Percentiles rank a stretch among this genome's conserved stretches.
These are phyloP conservation scores for Aureobasidium sp. DNA, from an alignment of 2,329 filamentous ascomycete genomes.

Conservation along the genomic window DNA sequence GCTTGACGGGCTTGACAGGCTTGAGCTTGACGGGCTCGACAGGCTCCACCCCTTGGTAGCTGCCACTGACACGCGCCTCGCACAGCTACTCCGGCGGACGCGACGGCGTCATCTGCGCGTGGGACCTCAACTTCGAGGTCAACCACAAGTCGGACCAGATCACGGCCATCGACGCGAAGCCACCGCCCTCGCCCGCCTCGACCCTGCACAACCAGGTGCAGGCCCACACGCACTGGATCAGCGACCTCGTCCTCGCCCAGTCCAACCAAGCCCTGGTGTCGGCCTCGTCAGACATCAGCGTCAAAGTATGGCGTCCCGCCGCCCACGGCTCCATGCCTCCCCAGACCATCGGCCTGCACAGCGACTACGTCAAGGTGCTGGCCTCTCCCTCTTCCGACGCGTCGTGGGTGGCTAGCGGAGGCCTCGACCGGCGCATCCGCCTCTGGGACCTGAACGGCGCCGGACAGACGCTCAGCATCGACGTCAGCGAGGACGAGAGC, in stretches of 20 bases:
- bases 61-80: constrained; percentile 19
- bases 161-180: constrained; percentile 27
- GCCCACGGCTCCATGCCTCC: constrained; percentile 56
- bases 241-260: constrained; percentile 76
- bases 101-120: constrained; percentile 92
- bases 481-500: constrained; percentile 72
- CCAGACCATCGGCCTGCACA: constrained; percentile 79
- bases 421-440: constrained; percentile 82
- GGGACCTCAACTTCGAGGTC: constrained; percentile 74
- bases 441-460: constrained; percentile 88
- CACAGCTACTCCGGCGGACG: constrained; percentile 86
- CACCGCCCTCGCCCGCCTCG: constrained; percentile 32
- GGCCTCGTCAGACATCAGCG: constrained; percentile 85
- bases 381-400: constrained; percentile 62
- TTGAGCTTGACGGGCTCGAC: too few relatives aligned
- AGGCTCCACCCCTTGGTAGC: too few relatives aligned
- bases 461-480: constrained; percentile 79
- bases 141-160: constrained; percentile 26
- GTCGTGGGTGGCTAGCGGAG: constrained; percentile 88
- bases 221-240: constrained; percentile 94
- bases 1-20: too few relatives aligned
- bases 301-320: constrained; percentile 81
- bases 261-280: constrained; percentile 74
- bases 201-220: constrained; percentile 56
- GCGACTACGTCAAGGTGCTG: constrained; percentile 93